Evolutionary conservation across 2,329 filamentous ascomycete genomes (phyloP).

Genomic region (Colletotrichum sp.): DNA sequence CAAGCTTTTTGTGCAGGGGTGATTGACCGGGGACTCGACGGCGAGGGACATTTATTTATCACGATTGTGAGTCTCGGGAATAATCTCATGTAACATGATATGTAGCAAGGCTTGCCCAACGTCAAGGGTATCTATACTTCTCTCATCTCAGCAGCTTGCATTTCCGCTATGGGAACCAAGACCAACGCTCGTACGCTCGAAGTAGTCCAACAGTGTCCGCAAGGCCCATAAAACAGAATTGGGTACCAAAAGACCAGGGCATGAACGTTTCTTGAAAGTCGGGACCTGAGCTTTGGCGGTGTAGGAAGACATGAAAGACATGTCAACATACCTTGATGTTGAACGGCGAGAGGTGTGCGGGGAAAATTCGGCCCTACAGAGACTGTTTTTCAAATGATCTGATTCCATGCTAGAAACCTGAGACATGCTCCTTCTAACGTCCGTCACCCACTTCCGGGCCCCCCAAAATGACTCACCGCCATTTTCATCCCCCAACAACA

Average conservation of each 20-base stretch:
- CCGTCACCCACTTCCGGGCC: no score
- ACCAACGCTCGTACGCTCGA: neutral
- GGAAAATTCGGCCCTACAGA: neutral
- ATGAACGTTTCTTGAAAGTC: neutral
- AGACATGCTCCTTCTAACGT: neutral
- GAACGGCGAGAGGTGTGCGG: neutral
- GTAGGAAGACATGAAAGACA: neutral
- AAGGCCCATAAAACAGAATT: neutral
- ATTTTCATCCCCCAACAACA: no score
- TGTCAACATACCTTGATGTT: neutral
- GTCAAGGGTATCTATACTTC: neutral
- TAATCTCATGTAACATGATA: neutral
- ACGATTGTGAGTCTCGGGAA: neutral
- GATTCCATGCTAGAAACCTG: neutral
- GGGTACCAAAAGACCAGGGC: neutral
- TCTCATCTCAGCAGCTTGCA: neutral
- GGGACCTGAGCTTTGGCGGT: neutral
- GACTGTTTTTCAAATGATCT: neutral
- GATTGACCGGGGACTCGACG: neutral
- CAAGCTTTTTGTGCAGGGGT: neutral
- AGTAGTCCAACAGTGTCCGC: neutral
- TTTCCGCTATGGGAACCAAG: fast-evolving
- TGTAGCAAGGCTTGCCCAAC: neutral
- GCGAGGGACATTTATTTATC: neutral
- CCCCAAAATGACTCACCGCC: no score